phyloP scores from a whole-genome alignment of 768 basidiomycete genomes.

The Auriculariales sp. region DNA sequence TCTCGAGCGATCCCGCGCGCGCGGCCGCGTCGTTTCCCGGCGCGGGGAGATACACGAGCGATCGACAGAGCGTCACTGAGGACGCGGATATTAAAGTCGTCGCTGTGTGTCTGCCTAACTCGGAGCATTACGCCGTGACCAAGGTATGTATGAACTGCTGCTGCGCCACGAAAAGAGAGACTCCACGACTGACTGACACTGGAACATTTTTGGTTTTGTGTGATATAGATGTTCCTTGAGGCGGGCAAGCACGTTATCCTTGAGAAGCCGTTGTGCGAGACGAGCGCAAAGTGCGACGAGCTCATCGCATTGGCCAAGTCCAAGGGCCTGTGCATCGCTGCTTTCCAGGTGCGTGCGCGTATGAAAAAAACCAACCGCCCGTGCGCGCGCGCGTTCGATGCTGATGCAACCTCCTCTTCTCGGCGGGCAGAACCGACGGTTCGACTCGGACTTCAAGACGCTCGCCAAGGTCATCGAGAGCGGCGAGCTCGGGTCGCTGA shows the following conservation, averaged over 20 bases:
- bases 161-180: too few species aligned
- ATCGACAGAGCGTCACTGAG: slow-evolving; percentile 42
- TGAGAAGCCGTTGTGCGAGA: slow-evolving; percentile 65
- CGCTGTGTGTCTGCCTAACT: slow-evolving; percentile 56
- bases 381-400: too few species aligned
- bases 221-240: not conserved
- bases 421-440: slow-evolving; percentile 58
- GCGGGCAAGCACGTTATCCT: slow-evolving; percentile 35
- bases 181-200: too few species aligned
- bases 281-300: slow-evolving; percentile 39
- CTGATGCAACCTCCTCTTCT: not conserved
- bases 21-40: slow-evolving; percentile 46
- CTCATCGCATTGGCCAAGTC: slow-evolving; percentile 43
- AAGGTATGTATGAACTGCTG: slow-evolving; percentile 26
- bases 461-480: slow-evolving; percentile 39
- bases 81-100: slow-evolving; percentile 55
- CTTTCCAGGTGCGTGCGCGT: slow-evolving; percentile 8
- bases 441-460: slow-evolving; percentile 67
- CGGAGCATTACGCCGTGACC: slow-evolving; percentile 55
- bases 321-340: slow-evolving; percentile 44
- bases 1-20: slow-evolving; percentile 52
- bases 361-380: not conserved
- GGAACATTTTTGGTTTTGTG: too few species aligned
- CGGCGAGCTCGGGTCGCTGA: slow-evolving; percentile 36
- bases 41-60: slow-evolving; percentile 35